A percentile compares a stretch with the other conserved stretches of the same genome.
phyloP scores from a whole-genome alignment of 2,329 filamentous ascomycete species.

The Lachnellula cervina region DNA sequence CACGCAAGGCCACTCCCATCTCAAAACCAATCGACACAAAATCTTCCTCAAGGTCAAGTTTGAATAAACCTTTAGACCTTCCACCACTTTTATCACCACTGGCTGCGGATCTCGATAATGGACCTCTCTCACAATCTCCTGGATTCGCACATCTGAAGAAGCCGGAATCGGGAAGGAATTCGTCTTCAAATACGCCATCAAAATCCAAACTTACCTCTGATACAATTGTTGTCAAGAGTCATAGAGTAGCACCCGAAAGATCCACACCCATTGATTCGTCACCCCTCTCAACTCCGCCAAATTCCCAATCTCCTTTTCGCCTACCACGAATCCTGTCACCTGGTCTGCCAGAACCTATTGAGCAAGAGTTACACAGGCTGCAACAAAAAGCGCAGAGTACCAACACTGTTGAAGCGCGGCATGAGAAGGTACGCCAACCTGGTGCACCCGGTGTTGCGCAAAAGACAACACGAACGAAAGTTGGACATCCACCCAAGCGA shows the following conservation, averaged over 20 bases:
- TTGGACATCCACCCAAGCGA: slow-evolving; percentile 30
- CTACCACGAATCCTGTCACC: slow-evolving; percentile 29
- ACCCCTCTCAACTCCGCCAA: slow-evolving; percentile 14
- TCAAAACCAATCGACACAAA: slow-evolving; percentile 13
- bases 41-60: slow-evolving; percentile 5
- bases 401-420: slow-evolving; percentile 28
- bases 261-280: slow-evolving; percentile 7
- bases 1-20: slow-evolving; percentile 9
- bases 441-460: slow-evolving; percentile 31
- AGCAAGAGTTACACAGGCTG: slow-evolving; percentile 26
- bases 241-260: neutral
- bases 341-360: slow-evolving; percentile 28
- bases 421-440: slow-evolving; percentile 29
- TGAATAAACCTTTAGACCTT: slow-evolving; percentile 17
- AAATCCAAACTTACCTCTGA: slow-evolving; percentile 16
- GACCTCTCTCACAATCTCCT: slow-evolving; percentile 5
- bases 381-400: slow-evolving; percentile 17
- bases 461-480: slow-evolving; percentile 26
- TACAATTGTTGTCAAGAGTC: slow-evolving; percentile 19
- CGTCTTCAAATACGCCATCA: slow-evolving; percentile 18
- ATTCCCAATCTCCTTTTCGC: slow-evolving; percentile 16
- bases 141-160: slow-evolving; percentile 9
- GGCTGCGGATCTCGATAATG: slow-evolving; percentile 22
- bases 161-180: slow-evolving; percentile 8
- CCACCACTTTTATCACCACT: slow-evolving; percentile 24